Percentiles rank a stretch among this genome's conserved stretches.
Evolutionary conservation across 176 grass and related monocot species (phyloP).

Genomic region (Miscanthus lutarioriparius): DNA sequence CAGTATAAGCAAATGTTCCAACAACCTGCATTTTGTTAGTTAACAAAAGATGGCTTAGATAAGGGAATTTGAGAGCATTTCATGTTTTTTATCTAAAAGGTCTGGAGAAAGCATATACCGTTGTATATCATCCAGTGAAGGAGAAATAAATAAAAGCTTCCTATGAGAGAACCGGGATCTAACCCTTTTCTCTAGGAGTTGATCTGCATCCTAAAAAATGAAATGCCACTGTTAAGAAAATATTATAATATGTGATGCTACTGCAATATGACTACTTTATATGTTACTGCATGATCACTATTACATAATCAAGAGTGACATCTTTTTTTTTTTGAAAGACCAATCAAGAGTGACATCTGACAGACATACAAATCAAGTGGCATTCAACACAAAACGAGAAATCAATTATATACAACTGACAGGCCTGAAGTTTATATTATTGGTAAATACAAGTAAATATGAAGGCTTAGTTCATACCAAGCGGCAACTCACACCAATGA

Average conservation of each 20-base stretch:
- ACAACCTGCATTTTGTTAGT: constrained; percentile 52
- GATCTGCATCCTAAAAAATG: constrained; percentile 80
- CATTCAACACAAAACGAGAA: constrained; percentile 23
- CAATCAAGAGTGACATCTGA: neutral
- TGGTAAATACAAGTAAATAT: constrained; percentile 18
- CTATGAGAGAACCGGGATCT: constrained; percentile 89
- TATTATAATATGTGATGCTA: neutral
- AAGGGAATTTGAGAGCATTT: constrained; percentile 13
- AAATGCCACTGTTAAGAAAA: neutral
- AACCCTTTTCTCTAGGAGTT: constrained; percentile 96
- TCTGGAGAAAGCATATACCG: constrained; percentile 42
- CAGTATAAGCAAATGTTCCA: constrained; percentile 73
- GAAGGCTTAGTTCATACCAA: constrained; percentile 55
- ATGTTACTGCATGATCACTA: constrained; percentile 8
- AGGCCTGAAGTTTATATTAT: neutral
- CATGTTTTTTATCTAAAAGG: constrained; percentile 4
- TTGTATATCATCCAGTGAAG: constrained; percentile 60
- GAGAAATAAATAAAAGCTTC: constrained; percentile 85
- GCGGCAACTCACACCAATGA: constrained; percentile 90
- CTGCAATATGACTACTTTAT: neutral
- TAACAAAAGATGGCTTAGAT: constrained; percentile 25
- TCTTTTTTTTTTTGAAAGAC: neutral
- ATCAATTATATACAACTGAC: neutral
- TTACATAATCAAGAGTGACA: neutral
- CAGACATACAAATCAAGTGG: neutral